A percentile compares a stretch with the other conserved stretches of the same genome.
phyloP scores from a whole-genome alignment of 768 basidiomycete species.

The Boletellus emodensis region DNA sequence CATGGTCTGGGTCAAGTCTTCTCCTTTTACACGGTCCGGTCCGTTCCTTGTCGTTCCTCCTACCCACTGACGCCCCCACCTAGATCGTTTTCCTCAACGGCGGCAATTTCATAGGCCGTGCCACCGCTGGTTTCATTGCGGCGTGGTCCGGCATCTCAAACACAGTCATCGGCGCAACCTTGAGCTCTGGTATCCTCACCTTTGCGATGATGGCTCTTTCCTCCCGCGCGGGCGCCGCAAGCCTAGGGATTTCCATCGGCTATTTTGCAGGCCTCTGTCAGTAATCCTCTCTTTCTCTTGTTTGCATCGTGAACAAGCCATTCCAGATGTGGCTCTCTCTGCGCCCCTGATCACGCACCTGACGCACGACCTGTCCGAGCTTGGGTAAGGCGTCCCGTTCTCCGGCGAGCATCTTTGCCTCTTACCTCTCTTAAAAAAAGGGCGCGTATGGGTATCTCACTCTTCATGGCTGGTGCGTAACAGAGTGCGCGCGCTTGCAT shows the following conservation, averaged over 20 bases:
- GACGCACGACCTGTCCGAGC: conserved; percentile 43
- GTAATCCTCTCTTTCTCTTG: conserved; percentile 10
- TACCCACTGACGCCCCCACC: background rate
- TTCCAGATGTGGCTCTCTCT: conserved; percentile 36
- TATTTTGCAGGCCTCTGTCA: conserved; percentile 46
- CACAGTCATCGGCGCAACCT: conserved; percentile 35
- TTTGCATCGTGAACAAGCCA: background rate
- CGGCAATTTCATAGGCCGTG: conserved; percentile 35
- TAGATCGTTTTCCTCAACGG: conserved; percentile 39
- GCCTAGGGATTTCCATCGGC: conserved; percentile 43
- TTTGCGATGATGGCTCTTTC: conserved; percentile 42
- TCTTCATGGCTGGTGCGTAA: conserved; percentile 41
- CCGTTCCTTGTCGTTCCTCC: background rate
- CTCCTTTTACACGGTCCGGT: conserved; percentile 52
- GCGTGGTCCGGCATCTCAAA: conserved; percentile 43
- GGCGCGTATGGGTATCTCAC: conserved; percentile 45
- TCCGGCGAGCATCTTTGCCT: background rate
- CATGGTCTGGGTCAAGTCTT: conserved; percentile 43
- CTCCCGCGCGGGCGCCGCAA: conserved; percentile 33
- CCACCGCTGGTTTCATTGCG: conserved; percentile 34
- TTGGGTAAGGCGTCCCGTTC: conserved; percentile 33
- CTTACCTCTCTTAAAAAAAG: conserved; percentile 9
- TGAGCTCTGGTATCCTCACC: conserved; percentile 35
- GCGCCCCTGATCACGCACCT: conserved; percentile 42
- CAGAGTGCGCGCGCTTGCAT: background rate